These are phyloP conservation scores for Penicillium rolfsii DNA, from an alignment of 2,329 filamentous ascomycete species.

Conservation along the genomic window DNA sequence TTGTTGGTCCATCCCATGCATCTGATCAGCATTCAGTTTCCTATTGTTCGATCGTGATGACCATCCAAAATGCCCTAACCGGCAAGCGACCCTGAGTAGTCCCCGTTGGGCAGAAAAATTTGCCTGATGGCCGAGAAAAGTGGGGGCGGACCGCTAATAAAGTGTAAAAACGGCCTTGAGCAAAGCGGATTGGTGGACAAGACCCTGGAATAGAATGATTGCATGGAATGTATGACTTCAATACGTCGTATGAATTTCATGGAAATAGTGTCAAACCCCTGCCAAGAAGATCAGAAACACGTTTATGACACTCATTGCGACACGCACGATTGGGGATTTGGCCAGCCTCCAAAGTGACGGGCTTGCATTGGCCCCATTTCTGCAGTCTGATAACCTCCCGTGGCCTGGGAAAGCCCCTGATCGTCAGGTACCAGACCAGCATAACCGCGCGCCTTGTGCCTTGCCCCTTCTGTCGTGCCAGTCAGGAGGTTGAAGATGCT, in stretches of 20 bases:
- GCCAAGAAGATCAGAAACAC: conserved; percentile 7
- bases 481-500: background rate
- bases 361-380: conserved; percentile 7
- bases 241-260: background rate
- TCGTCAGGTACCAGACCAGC: conserved; percentile 18
- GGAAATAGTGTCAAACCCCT: background rate
- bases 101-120: background rate
- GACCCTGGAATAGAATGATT: conserved; percentile 2
- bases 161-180: conserved; percentile 7
- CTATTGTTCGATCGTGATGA: background rate
- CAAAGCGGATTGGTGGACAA: background rate
- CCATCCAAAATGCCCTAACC: background rate
- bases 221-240: conserved; percentile 4
- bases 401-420: conserved; percentile 12
- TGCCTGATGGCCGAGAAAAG: background rate
- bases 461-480: conserved; percentile 3
- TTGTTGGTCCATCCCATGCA: conserved; percentile 6
- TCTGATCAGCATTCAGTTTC: background rate
- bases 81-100: background rate
- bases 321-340: background rate
- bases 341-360: conserved; percentile 4
- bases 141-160: conserved; percentile 5
- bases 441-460: conserved; percentile 12
- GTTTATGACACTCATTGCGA: background rate
- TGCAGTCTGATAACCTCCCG: background rate